Conservation (phyloP, 2,329 filamentous ascomycete species). For the Verticillium zaregamsianum region DNA sequence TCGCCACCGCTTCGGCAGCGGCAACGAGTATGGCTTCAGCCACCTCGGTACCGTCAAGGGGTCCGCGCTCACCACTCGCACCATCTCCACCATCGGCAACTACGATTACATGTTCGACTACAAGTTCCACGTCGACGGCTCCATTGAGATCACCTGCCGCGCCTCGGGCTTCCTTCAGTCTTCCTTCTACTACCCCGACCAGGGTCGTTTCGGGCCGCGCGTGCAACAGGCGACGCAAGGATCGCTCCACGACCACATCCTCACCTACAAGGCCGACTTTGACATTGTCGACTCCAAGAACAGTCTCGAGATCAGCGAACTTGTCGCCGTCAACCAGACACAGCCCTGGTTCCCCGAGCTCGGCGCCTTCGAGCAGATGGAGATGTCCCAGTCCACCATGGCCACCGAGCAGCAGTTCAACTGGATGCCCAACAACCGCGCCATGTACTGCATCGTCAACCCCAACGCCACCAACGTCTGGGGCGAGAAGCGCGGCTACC, state of each 20-base stretch:
- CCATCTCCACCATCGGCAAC: conserved; percentile 31
- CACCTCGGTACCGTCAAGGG: conserved; percentile 27
- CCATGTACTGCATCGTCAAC: conserved; percentile 41
- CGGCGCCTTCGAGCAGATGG: conserved; percentile 28
- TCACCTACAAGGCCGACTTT: conserved; percentile 36
- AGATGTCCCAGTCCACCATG: conserved; percentile 17
- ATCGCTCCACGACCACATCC: conserved; percentile 32
- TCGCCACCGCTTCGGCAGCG: conserved; percentile 23
- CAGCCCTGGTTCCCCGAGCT: conserved; percentile 33
- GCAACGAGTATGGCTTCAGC: conserved; percentile 21
- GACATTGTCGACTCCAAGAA: conserved; percentile 31
- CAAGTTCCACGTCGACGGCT: conserved; percentile 28
- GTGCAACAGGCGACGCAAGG: conserved; percentile 28
- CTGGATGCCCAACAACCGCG: conserved; percentile 38
- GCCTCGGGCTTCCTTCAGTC: conserved; percentile 33
- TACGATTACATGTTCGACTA: conserved; percentile 38
- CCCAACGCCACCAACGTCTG: conserved; percentile 39
- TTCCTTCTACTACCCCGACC: conserved; percentile 25
- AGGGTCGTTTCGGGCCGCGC: conserved; percentile 28
- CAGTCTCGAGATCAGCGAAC: conserved; percentile 26
- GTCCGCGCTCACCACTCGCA: conserved; percentile 18
- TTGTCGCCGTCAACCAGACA: conserved; percentile 23
- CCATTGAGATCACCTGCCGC: conserved; percentile 32
- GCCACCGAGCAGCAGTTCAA: conserved; percentile 21
- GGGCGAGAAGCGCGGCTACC: conserved; percentile 74